These are phyloP conservation scores for Globomyces pollinis-pini DNA, from an alignment of 192 early-diverging fungal genomes.

Conservation along the genomic window DNA sequence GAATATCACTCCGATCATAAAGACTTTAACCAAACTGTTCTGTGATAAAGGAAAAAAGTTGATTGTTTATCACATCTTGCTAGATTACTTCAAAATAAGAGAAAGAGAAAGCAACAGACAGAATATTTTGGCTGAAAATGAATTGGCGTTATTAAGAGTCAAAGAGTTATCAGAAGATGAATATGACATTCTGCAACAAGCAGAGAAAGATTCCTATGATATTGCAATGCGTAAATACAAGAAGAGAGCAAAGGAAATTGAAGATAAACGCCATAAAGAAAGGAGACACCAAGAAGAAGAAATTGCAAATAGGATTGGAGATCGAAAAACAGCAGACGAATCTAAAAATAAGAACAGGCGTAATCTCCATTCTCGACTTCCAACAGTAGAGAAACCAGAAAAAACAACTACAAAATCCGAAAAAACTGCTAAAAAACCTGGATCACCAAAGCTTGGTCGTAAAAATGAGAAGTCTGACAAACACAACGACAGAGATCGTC, in stretches of 20 bases:
- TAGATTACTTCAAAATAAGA: constrained; percentile 34
- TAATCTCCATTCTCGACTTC: neutral
- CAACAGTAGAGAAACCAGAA: constrained; percentile 23
- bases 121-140: constrained; percentile 25
- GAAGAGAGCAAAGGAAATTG: constrained; percentile 35
- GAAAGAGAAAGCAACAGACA: constrained; percentile 32
- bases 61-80: constrained; percentile 30
- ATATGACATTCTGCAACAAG: constrained; percentile 41
- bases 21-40: constrained; percentile 23
- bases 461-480: constrained; percentile 19
- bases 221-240: constrained; percentile 33
- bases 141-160: constrained; percentile 30
- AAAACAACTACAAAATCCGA: constrained; percentile 19
- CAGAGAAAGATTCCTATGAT: constrained; percentile 43
- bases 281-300: constrained; percentile 43
- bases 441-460: constrained; percentile 31
- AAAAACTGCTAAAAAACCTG: constrained; percentile 6
- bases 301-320: constrained; percentile 28
- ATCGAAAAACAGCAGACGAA: constrained; percentile 49
- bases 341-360: constrained; percentile 7
- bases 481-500: neutral
- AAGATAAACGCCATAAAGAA: constrained; percentile 40
- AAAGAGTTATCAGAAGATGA: constrained; percentile 46
- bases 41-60: constrained; percentile 26
- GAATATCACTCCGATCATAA: constrained; percentile 22